Evolutionary conservation across 495 filamentous ascomycete species (phyloP), one percentile per base, ranked within the genome.

Genomic region (Trichoderma parareesei): DNA sequence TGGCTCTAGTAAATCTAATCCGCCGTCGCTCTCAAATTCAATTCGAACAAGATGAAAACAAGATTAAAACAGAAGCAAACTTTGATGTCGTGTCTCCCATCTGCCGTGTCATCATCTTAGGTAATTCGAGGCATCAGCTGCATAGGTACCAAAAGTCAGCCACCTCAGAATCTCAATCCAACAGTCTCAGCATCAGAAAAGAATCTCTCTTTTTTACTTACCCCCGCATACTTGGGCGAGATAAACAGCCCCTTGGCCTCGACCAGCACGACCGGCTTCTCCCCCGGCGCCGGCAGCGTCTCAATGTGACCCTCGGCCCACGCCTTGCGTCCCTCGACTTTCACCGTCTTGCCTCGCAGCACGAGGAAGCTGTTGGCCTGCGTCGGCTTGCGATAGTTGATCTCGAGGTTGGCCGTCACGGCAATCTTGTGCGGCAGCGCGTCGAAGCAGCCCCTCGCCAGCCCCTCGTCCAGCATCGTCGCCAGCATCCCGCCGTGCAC

Each of bases 291-390:
- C 0, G 85, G 84, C 13, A 97, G 79, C 33, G 91, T 89, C 82
- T 97, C 93, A 69, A 98, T 89, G 67, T 85, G 84, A 27, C 91
- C 95, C 76, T 92, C 88, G 6, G 97, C 93, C 93, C 93, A 98
- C 27, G 93, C 94, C 75, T 98, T 98, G 66, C 94, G 82, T 6
- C 94, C 95, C 72, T 98, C 93, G 9, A 92, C 90, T 79, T 90
- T 95, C 27, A 85, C 84, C 18, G 92, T 97, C 70, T 85, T 85
- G 20, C 91, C 95, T 63, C 83, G 83, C 57, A 98, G 75, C 35
- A 94, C 90, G 53, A 93, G 78, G 71, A 88, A 96, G 59, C 82
- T 80, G n/a, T 85, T 82, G 35, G 93, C 91, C 72, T 84, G 82
- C 37, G 87, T 87, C 14, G 95, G 94, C 41, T 82, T 83, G 66